A percentile compares a stretch with the other conserved stretches of the same genome.
phyloP scores from a whole-genome alignment of 106 monocot genomes.

The Allium cepa region DNA sequence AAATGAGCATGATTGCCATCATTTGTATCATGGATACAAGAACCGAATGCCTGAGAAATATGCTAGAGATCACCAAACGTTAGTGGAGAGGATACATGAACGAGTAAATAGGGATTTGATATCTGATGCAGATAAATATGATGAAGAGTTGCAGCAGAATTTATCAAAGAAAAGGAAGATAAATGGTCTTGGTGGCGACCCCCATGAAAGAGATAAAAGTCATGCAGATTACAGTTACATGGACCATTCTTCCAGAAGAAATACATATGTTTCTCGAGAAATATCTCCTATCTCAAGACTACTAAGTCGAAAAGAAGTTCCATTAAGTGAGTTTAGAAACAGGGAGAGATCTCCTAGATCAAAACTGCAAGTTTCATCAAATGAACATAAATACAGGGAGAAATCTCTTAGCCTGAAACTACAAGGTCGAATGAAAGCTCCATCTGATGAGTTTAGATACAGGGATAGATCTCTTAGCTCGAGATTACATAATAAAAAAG shows the following conservation, averaged over 20 bases:
- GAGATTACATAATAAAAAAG: slow-evolving; percentile 50
- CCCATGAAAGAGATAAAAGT: slow-evolving; percentile 7
- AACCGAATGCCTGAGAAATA: background rate
- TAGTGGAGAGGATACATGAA: slow-evolving; percentile 28
- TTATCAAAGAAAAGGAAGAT: slow-evolving; percentile 36
- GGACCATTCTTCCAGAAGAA: slow-evolving; percentile 8
- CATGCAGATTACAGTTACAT: slow-evolving; percentile 23
- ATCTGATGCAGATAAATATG: slow-evolving; percentile 23
- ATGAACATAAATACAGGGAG: slow-evolving; percentile 6
- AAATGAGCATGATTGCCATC: slow-evolving; percentile 19
- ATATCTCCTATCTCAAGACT: slow-evolving; percentile 46
- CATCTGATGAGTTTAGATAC: too few species aligned
- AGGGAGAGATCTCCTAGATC: slow-evolving; percentile 1
- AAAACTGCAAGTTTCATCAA: background rate
- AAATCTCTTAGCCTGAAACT: slow-evolving; percentile 46
- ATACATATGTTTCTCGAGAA: slow-evolving; percentile 7
- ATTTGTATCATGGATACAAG: background rate
- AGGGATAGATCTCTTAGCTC: too few species aligned
- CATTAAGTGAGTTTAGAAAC: slow-evolving; percentile 3
- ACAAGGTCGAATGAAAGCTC: too few species aligned
- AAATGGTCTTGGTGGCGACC: slow-evolving; percentile 23
- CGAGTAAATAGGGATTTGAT: slow-evolving; percentile 12
- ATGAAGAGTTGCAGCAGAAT: slow-evolving; percentile 60
- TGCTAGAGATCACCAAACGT: slow-evolving; percentile 17
- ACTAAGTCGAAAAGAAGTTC: slow-evolving; percentile 67